phyloP scores from a whole-genome alignment of 257 asterid genomes.

The Salvia miltiorrhiza region DNA sequence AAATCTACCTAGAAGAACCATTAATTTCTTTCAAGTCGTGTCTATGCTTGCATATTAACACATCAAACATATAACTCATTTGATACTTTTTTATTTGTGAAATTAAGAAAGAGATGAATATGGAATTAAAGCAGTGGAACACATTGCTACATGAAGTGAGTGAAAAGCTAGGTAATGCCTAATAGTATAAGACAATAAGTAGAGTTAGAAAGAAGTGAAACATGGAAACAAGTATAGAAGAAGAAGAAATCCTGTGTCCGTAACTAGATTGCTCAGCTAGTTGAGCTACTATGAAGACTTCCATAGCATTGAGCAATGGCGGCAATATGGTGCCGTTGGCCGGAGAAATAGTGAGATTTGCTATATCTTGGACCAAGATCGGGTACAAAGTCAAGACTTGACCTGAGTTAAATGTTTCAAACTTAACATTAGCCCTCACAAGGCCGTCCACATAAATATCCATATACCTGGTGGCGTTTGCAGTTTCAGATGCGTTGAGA shows the following conservation, averaged over 20 bases:
- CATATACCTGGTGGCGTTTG: constrained; percentile 1
- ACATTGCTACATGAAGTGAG: no score
- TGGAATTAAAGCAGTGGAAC: no score
- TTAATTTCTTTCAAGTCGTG: no score
- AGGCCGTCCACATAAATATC: constrained; percentile 2
- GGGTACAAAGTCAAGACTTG: constrained; percentile 5
- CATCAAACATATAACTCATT: no score
- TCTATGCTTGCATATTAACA: no score
- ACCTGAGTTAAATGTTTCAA: not conserved
- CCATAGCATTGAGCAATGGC: constrained; percentile 1
- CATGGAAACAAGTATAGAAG: not conserved
- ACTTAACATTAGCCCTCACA: not conserved
- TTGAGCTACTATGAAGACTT: not conserved
- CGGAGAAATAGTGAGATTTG: constrained; percentile 1
- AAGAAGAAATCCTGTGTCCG: not conserved
- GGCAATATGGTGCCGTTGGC: not conserved
- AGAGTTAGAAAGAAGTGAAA: not conserved
- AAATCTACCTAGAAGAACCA: no score
- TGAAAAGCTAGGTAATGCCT: no score
- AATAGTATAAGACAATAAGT: no score
- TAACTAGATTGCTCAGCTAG: not conserved
- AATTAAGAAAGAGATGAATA: no score
- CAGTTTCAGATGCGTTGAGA: not conserved
- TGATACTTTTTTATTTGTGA: no score
- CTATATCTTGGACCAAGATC: not conserved